Evolutionary conservation across 495 filamentous ascomycete species (phyloP).

Genomic region (Penicillium roqueforti): DNA sequence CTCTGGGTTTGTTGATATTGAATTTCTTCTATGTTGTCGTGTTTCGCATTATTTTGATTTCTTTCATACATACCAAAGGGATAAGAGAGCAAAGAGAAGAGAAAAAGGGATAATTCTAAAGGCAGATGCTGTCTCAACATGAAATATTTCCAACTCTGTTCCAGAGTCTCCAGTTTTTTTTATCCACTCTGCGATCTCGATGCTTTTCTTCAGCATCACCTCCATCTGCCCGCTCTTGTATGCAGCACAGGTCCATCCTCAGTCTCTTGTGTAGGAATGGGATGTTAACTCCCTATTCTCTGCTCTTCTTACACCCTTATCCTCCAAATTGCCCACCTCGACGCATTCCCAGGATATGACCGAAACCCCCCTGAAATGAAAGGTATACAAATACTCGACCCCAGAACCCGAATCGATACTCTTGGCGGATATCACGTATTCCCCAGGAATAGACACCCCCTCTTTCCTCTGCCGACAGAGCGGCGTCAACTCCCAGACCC

Average conservation of each 20-base stretch:
- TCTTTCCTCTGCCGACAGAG: constrained; percentile 2
- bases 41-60: too few species aligned
- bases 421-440: constrained; percentile 14
- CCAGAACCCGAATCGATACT: background rate
- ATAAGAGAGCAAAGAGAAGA: too few species aligned
- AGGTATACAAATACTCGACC: constrained; percentile 20
- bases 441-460: constrained; percentile 7
- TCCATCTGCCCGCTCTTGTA: background rate
- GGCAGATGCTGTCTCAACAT: too few species aligned
- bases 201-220: constrained; percentile 9
- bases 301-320: background rate
- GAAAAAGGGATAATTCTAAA: too few species aligned
- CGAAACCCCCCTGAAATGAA: constrained; percentile 33
- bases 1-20: too few species aligned
- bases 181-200: constrained; percentile 15
- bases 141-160: too few species aligned
- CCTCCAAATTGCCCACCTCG: background rate
- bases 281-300: background rate
- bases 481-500: constrained; percentile 4
- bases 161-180: constrained; percentile 8
- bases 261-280: background rate
- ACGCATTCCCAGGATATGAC: constrained; percentile 29
- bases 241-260: background rate
- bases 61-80: too few species aligned
- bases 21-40: too few species aligned